A percentile compares a stretch with the other conserved stretches of the same genome.
Conservation (phyloP, 1,139 yeast species). For the Diutina catenulata region DNA sequence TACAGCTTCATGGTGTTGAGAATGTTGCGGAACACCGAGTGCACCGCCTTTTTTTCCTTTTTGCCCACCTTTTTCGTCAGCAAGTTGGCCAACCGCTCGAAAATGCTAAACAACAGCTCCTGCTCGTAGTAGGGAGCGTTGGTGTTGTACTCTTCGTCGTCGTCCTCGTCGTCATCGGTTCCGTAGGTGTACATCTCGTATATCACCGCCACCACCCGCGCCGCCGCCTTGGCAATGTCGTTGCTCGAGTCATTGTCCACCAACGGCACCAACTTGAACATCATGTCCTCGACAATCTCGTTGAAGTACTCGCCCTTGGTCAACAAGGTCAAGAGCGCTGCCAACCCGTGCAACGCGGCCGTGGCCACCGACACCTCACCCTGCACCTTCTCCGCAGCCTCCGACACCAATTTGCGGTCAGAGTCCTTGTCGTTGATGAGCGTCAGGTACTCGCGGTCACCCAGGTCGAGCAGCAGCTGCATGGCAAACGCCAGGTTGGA, state of each 20-base stretch:
- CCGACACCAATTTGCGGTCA: constrained; percentile 19
- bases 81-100: constrained; percentile 37
- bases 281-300: constrained; percentile 26
- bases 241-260: constrained; percentile 31
- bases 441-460: constrained; percentile 35
- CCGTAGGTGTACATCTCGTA: constrained; percentile 47
- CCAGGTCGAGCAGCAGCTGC: constrained; percentile 22
- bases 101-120: constrained; percentile 31
- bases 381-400: constrained; percentile 20
- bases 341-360: constrained; percentile 38
- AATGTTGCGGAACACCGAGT: constrained; percentile 55
- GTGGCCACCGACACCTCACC: constrained; percentile 30
- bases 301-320: constrained; percentile 29
- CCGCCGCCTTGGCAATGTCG: constrained; percentile 40
- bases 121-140: constrained; percentile 51
- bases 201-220: constrained; percentile 48
- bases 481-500: constrained; percentile 24
- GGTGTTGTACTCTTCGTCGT: constrained; percentile 28
- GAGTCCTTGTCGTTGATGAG: constrained; percentile 21
- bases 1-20: constrained; percentile 36
- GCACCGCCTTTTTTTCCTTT: constrained; percentile 49
- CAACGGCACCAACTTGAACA: constrained; percentile 25
- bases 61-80: constrained; percentile 48
- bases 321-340: constrained; percentile 32
- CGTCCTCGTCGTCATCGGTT: constrained; percentile 13